Base-by-base conservation (phyloP, 441 rosid species). In the Biscutella laevigata region DNA sequence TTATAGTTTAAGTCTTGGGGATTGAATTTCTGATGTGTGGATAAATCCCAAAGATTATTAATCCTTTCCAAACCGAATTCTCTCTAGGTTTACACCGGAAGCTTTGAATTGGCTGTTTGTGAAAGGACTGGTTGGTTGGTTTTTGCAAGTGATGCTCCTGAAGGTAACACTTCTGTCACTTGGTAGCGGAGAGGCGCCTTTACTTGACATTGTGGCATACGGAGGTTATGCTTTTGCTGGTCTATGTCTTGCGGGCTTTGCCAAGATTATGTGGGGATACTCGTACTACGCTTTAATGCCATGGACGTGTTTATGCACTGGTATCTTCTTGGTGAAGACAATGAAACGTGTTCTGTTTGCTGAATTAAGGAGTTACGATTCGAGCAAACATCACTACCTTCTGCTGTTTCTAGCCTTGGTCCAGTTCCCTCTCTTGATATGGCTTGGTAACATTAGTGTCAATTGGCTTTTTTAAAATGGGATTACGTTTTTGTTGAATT, bases 41-140 rank as follows among this genome's bases (percentile, higher is more conserved):
- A n/a, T n/a, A n/a, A 17, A 13, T 2, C 1, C 4, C 0, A 0
- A 6, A 8, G 41, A 10, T 47, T 24, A 7, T 22, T 22, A 15
- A 30, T 27, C 14, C 0, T 7, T 22, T 24, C 4, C 4, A 32
- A 33, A 8, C 40, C 38, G 1, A 6, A 20, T 12, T 33, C n/a
- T 20, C 9, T 41, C 44, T 71, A 91, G 98, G 81, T 88, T 87
- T 66, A 78, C 86, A 55, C 94, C 98, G 0, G 96, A 91, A 68
- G 78, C 84, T 51, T 74, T 91, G 29, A 85, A 81, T 58, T 91
- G 91, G 95, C 66, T 88, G 69, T 85, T 91, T 46, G 73, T 74
- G 56, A 88, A 84, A 80, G 98, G 98, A 53, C 62, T 91, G 22
- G 74, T 91, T 19, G 96, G 95, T 53, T 88, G 98, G 98, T 74